phyloP scores from a whole-genome alignment of 208 protist genomes.

The Crithidia expoeki region DNA sequence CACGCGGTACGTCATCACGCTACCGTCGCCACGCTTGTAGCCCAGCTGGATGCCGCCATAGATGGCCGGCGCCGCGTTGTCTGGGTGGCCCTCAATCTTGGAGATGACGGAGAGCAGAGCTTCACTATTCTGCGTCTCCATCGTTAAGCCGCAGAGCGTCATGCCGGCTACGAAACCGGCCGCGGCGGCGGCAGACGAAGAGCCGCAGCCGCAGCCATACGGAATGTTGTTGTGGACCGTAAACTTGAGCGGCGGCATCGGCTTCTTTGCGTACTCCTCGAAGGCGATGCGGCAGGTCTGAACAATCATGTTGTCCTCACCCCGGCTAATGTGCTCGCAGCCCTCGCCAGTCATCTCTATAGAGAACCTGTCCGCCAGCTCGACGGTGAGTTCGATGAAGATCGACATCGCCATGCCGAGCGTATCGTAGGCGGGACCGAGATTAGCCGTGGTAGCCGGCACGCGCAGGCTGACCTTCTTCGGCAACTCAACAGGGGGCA shows the following conservation, averaged over 20 bases:
- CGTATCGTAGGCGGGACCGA: slow-evolving; percentile 92
- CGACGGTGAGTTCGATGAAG: slow-evolving; percentile 91
- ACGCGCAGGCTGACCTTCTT: slow-evolving; percentile 82
- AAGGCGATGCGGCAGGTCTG: slow-evolving; percentile 75
- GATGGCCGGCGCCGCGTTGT: slow-evolving; percentile 93
- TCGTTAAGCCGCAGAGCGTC: slow-evolving; percentile 79
- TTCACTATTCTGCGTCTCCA: slow-evolving; percentile 73
- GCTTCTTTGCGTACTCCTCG: slow-evolving; percentile 70
- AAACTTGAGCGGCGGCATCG: slow-evolving; percentile 87
- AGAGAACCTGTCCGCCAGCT: slow-evolving; percentile 70
- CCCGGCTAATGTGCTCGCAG: slow-evolving; percentile 63
- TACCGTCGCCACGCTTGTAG: slow-evolving; percentile 47
- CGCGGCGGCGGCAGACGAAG: slow-evolving; percentile 87
- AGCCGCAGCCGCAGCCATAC: slow-evolving; percentile 90
- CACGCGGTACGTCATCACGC: slow-evolving; percentile 77
- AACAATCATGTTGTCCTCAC: slow-evolving; percentile 88
- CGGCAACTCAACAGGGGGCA: slow-evolving; percentile 15
- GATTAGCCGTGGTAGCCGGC: slow-evolving; percentile 93
- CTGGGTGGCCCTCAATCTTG: slow-evolving; percentile 90
- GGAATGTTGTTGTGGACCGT: slow-evolving; percentile 90
- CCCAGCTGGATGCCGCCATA: slow-evolving; percentile 94
- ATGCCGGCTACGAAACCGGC: slow-evolving; percentile 92
- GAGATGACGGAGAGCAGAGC: slow-evolving; percentile 83
- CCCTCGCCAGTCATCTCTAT: slow-evolving; percentile 84
- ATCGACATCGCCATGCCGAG: slow-evolving; percentile 92